Conservation (phyloP, 73 alveolate genomes). For the Paramecium sexaurelia region DNA sequence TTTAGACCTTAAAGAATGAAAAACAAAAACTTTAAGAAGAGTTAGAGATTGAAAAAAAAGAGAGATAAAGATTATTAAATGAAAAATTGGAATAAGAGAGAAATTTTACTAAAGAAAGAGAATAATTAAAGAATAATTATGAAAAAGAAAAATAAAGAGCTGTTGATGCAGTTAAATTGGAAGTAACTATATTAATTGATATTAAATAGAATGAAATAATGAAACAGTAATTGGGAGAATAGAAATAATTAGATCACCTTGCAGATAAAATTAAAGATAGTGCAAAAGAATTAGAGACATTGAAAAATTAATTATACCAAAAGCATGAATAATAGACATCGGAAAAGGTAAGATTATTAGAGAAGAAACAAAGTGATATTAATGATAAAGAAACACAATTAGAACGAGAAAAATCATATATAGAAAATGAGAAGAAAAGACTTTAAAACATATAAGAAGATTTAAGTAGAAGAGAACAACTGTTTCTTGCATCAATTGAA, state of each 20-base stretch:
- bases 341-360: neutral
- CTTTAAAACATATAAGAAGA: neutral
- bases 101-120: neutral
- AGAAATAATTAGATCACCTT: neutral
- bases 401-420: neutral
- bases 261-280: neutral
- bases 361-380: neutral
- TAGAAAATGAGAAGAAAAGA: constrained; percentile 25
- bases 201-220: neutral
- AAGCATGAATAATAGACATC: neutral
- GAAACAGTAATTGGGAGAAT: neutral
- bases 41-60: neutral
- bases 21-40: neutral
- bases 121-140: neutral
- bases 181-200: neutral
- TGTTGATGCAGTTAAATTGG: neutral
- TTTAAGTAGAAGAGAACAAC: constrained; percentile 1
- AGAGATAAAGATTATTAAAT: neutral
- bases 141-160: constrained; percentile 25
- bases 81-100: neutral
- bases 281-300: neutral
- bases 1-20: neutral
- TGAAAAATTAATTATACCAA: neutral
- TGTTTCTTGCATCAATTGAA: neutral
- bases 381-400: neutral